Evolutionary conservation across 768 basidiomycete species (phyloP).

Genomic region (Pleurotus salmoneostramineus): DNA sequence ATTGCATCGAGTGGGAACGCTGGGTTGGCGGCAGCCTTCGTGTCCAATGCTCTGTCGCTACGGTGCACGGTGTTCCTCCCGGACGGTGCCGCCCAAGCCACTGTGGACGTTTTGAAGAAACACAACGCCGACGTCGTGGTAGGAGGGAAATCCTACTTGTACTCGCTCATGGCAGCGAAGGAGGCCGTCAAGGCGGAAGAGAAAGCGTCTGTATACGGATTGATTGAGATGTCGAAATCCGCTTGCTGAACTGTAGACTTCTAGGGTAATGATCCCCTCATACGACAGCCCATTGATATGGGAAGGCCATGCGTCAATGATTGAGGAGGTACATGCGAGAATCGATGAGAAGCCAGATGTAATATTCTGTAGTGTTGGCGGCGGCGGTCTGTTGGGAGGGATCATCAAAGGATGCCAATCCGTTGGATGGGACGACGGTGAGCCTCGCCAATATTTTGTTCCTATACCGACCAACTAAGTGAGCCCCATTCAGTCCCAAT

Average conservation of each 20-base stretch:
- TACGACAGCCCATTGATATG: slow-evolving; percentile 69
- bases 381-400: slow-evolving; percentile 69
- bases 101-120: slow-evolving; percentile 43
- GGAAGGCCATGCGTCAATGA: slow-evolving; percentile 74
- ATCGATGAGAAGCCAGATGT: slow-evolving; percentile 51
- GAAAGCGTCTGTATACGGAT: slow-evolving; percentile 43
- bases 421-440: slow-evolving; percentile 70
- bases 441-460: slow-evolving; percentile 12
- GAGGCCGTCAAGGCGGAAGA: slow-evolving; percentile 37
- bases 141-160: slow-evolving; percentile 51
- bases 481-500: slow-evolving; percentile 46
- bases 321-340: slow-evolving; percentile 38
- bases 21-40: slow-evolving; percentile 67
- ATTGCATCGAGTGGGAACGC: slow-evolving; percentile 82
- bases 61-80: slow-evolving; percentile 71
- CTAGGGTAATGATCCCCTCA: slow-evolving; percentile 64
- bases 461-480: background rate
- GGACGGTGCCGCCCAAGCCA: slow-evolving; percentile 41
- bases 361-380: slow-evolving; percentile 77
- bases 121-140: slow-evolving; percentile 56
- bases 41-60: slow-evolving; percentile 50
- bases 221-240: no score
- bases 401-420: slow-evolving; percentile 61
- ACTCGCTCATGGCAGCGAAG: slow-evolving; percentile 49
- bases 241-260: no score